A percentile compares a stretch with the other conserved stretches of the same genome.
phyloP scores from a whole-genome alignment of 257 asterid species.

The Cruciata laevipes region DNA sequence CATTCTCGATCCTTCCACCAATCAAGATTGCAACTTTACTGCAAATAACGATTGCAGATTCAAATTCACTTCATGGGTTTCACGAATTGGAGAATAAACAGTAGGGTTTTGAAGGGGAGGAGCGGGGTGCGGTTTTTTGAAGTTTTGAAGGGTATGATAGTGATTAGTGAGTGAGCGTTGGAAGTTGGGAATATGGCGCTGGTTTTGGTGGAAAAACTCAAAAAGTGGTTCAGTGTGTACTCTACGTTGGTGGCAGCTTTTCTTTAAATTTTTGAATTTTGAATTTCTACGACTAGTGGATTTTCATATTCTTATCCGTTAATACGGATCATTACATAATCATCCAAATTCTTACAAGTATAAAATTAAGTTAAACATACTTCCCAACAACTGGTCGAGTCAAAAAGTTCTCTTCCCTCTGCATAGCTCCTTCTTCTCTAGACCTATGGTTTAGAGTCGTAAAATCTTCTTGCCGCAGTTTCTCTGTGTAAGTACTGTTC shows the following conservation, averaged over 20 bases:
- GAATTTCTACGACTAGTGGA: background rate
- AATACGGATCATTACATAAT: background rate
- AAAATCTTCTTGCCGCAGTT: too few relatives aligned
- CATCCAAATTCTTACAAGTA: background rate
- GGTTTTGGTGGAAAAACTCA: background rate
- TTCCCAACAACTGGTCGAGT: too few relatives aligned
- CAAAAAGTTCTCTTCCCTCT: too few relatives aligned
- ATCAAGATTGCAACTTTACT: slow-evolving; percentile 8
- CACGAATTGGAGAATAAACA: background rate
- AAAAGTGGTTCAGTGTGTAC: slow-evolving; percentile 12
- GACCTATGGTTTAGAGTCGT: too few relatives aligned
- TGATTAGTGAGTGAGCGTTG: background rate
- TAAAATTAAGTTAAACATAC: too few relatives aligned
- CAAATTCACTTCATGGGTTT: background rate
- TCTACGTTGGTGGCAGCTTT: slow-evolving; percentile 11
- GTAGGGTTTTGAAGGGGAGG: background rate
- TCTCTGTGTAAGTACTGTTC: too few relatives aligned
- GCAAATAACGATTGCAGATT: background rate
- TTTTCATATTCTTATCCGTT: slow-evolving; percentile 5
- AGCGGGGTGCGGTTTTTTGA: slow-evolving; percentile 4
- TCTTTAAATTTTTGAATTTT: slow-evolving; percentile 19
- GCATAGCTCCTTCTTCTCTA: too few relatives aligned
- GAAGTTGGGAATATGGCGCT: slow-evolving; percentile 6
- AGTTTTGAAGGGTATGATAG: background rate
- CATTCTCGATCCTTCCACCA: slow-evolving; percentile 30